Percentiles rank a stretch among this genome's conserved stretches.
phyloP scores from a whole-genome alignment of 192 early-diverging fungal genomes.

The Coemansia sp. region DNA sequence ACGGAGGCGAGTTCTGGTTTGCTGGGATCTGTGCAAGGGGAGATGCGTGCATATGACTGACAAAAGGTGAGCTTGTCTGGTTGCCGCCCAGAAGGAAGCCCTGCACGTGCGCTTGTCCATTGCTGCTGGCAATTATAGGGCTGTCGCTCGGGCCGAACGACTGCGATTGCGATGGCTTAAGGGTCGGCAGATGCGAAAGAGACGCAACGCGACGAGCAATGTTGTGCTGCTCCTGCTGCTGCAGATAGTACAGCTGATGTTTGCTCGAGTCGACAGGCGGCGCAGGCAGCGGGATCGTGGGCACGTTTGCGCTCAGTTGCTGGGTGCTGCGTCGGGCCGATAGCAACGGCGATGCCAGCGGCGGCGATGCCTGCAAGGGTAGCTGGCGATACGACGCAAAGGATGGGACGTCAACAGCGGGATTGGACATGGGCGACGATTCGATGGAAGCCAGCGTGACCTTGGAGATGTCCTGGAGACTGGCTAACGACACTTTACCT shows the following conservation, averaged over 20 bases:
- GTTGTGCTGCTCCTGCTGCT: conserved; percentile 26
- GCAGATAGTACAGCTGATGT: conserved; percentile 30
- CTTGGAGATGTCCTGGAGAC: conserved; percentile 9
- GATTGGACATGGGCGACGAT: neutral
- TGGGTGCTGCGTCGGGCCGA: neutral
- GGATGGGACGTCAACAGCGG: neutral
- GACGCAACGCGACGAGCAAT: conserved; percentile 46
- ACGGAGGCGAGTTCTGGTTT: conserved; percentile 26
- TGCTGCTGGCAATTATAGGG: neutral
- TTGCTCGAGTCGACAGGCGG: neutral
- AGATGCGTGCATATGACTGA: conserved; percentile 15
- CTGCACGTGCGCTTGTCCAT: neutral
- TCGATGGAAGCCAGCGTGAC: neutral
- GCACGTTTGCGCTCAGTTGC: neutral
- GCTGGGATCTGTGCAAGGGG: conserved; percentile 26
- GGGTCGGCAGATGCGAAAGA: conserved; percentile 42
- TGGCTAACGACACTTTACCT: neutral
- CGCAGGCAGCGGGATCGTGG: conserved; percentile 1
- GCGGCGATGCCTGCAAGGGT: neutral
- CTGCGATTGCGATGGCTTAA: conserved; percentile 15
- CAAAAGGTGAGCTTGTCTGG: neutral
- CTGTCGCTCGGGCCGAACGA: neutral
- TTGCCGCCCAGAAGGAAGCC: conserved; percentile 6
- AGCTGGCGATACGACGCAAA: neutral
- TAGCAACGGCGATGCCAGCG: neutral